Conservation (phyloP, 139 green algal genomes). For the Nannochloris sp. region DNA sequence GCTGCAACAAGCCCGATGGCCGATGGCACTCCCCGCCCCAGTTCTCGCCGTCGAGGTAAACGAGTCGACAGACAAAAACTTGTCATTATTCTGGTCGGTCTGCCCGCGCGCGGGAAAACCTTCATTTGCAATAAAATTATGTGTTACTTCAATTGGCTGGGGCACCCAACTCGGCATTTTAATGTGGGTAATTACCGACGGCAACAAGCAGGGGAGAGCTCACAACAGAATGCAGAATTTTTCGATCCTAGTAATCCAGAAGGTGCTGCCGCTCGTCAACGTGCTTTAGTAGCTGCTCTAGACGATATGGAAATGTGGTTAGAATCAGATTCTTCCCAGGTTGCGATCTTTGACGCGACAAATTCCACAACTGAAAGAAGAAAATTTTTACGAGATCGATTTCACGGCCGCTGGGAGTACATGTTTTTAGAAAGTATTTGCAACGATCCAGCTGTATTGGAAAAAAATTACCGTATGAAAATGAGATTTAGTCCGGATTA, state of each 20-base stretch:
- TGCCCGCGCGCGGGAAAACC: slow-evolving; percentile 88
- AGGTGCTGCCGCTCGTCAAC: slow-evolving; percentile 60
- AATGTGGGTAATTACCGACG: slow-evolving; percentile 91
- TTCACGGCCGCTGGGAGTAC: slow-evolving; percentile 75
- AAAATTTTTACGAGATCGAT: slow-evolving; percentile 54
- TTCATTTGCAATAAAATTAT: slow-evolving; percentile 90
- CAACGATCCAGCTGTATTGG: slow-evolving; percentile 70
- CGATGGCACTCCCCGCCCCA: no score
- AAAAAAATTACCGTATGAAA: slow-evolving; percentile 89
- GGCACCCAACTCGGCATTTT: slow-evolving; percentile 86
- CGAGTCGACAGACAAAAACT: slow-evolving; percentile 60
- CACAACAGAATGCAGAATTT: slow-evolving; percentile 72
- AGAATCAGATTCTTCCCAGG: slow-evolving; percentile 24
- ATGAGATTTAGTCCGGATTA: slow-evolving; percentile 86
- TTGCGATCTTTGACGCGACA: slow-evolving; percentile 94
- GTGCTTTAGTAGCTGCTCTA: slow-evolving; percentile 70
- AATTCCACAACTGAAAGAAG: slow-evolving; percentile 81
- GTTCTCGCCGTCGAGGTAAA: slow-evolving; percentile 14
- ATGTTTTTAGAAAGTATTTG: slow-evolving; percentile 96
- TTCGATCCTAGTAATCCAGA: slow-evolving; percentile 76
- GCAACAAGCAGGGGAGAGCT: slow-evolving; percentile 28
- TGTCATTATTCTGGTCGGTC: slow-evolving; percentile 80
- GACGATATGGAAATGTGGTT: slow-evolving; percentile 82
- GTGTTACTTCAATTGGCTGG: slow-evolving; percentile 83
- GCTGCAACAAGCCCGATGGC: no score